Base-by-base conservation (phyloP, 2,329 filamentous ascomycete species). In the Epichloe amarillans region DNA sequence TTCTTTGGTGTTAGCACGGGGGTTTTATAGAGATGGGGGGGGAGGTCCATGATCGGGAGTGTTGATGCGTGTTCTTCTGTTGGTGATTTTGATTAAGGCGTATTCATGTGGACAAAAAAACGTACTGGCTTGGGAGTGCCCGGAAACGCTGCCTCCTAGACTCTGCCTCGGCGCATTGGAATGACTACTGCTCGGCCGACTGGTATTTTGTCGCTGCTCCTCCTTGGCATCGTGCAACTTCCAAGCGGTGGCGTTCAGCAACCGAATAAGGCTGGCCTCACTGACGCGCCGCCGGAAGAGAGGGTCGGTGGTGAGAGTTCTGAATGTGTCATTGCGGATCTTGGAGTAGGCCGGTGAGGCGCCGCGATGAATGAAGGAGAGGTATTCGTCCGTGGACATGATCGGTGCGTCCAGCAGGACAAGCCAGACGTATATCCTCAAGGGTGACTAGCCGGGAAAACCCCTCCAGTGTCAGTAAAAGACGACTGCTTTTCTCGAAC, bases 291-390 rank as follows among this genome's bases (percentile, higher is more conserved):
- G 83, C 54, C 93, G 87, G 73, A 97, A 98, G 37, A 98, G 80
- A n/a, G 91, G 90, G 62, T 98, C 93, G 48, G 91, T 96, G 35
- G 93, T 93, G 50, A 98, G 75, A 0, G 93, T 98, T 60, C 93
- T 88, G 67, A 97, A 97, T 40, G 93, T 96, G 67, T 98, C 93
- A 69, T 98, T 96, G 65, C 90, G 87, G 64, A 98, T 98, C 71
- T 98, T 98, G 61, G 88, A 82, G 70, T 98, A 95, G 44, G 89
- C 90, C 1, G 91, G 90, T 3, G 91, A 97, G 23, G 91, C 86
- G 55, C 93, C 91, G 56, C 93, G 88, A 63, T 95, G 89, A 57
- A 98, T 85, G 43, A 97, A 84, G 52, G 80, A 78, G 56, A 97
- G 85, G 66, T 98, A 98, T 54, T 84, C 77, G 60, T 95, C 87